Conservation (phyloP, 2,329 filamentous ascomycete species). For the Aspergillus amoenus region DNA sequence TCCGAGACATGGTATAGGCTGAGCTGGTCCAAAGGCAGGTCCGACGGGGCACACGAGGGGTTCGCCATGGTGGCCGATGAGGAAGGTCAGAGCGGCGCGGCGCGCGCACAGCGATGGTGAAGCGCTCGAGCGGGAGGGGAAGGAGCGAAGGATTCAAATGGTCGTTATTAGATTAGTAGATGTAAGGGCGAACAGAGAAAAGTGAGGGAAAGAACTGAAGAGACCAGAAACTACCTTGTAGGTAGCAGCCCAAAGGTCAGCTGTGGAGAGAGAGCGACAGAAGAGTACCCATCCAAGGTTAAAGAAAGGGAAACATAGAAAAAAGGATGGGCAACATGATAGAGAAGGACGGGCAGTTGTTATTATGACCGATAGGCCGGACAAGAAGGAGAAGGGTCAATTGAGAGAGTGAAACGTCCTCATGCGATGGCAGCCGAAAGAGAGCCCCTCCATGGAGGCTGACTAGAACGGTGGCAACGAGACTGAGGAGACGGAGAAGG, state of each 20-base stretch:
- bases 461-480: constrained; percentile 10
- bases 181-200: constrained; percentile 7
- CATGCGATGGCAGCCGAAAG: constrained; percentile 19
- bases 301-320: constrained; percentile 11
- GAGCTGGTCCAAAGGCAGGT: constrained; percentile 76
- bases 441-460: constrained; percentile 23
- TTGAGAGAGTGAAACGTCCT: constrained; percentile 19
- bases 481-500: constrained; percentile 7
- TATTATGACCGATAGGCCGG: constrained; percentile 2
- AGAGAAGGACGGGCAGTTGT: constrained; percentile 2
- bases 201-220: constrained; percentile 3
- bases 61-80: constrained; percentile 67
- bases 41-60: constrained; percentile 71
- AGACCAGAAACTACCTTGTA: neutral
- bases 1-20: constrained; percentile 88
- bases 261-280: constrained; percentile 10
- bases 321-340: constrained; percentile 16
- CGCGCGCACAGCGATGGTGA: constrained; percentile 9
- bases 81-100: constrained; percentile 14
- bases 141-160: constrained; percentile 9
- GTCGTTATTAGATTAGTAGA: constrained; percentile 6
- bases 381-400: constrained; percentile 9
- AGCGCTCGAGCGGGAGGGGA: neutral
- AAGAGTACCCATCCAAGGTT: constrained; percentile 11
- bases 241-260: constrained; percentile 1